Evolutionary conservation across 768 basidiomycete genomes (phyloP).

Genomic region (Tubosaeta sp.): DNA sequence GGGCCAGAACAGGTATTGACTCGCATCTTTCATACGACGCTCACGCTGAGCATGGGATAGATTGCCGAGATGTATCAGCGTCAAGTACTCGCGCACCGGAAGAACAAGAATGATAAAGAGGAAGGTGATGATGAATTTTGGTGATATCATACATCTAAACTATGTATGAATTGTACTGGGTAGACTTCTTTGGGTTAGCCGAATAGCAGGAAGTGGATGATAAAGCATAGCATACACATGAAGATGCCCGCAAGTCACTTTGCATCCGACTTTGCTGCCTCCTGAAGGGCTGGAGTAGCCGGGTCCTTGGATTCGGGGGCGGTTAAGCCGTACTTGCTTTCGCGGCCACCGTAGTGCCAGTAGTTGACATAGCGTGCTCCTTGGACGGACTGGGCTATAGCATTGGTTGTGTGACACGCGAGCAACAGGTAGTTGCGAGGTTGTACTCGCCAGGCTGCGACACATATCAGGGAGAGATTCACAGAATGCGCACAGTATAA

Average conservation of each 20-base stretch:
- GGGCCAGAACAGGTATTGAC: constrained; percentile 79
- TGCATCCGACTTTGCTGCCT: constrained; percentile 29
- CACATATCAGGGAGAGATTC: constrained; percentile 3
- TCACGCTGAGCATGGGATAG: constrained; percentile 34
- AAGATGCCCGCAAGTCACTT: constrained; percentile 12
- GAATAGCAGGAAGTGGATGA: background rate
- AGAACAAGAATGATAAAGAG: constrained; percentile 60
- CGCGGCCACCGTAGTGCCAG: constrained; percentile 86
- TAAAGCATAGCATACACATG: constrained; percentile 1
- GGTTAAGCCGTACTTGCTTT: constrained; percentile 52
- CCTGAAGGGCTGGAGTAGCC: constrained; percentile 49
- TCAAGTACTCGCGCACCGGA: constrained; percentile 77
- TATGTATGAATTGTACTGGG: constrained; percentile 12
- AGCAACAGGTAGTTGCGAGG: constrained; percentile 96
- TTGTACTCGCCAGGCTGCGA: constrained; percentile 86
- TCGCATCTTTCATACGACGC: background rate
- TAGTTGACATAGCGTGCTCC: constrained; percentile 84
- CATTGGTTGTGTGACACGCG: constrained; percentile 91
- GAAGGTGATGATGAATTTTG: constrained; percentile 75
- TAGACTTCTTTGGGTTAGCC: constrained; percentile 1
- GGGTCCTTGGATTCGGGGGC: constrained; percentile 34
- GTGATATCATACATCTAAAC: constrained; percentile 37
- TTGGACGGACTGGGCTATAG: constrained; percentile 80
- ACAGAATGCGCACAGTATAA: background rate
- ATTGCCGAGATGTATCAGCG: constrained; percentile 93